Evolutionary conservation across 176 grass and related monocot species (phyloP), one percentile per base, ranked within the genome.

Genomic region (Aechmea fasciata): DNA sequence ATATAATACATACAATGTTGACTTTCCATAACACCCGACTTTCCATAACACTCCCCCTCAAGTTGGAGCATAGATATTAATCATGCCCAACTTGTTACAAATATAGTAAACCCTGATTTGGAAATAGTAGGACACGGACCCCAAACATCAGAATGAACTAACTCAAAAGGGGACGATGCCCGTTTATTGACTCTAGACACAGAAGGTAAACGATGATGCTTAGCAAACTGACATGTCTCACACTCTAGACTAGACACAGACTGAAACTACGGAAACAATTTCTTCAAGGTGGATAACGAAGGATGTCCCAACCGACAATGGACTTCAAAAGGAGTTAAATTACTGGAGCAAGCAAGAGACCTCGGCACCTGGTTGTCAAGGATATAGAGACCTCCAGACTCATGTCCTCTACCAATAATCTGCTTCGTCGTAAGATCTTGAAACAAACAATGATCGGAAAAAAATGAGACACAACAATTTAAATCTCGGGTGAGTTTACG

Each of bases 331-430:
- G 29, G 47, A 17, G 29, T n/a, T 13, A 49, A 1, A 49, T 11
- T 11, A 68, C 29, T 49, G 25, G 10, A 54, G 15, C 11, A 54
- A 54, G 10, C 52, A 54, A 54, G 2, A 15, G 10, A 54, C 15
- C 15, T 54, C 3, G 52, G 52, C 15, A 15, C n/a, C 13, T 7
- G n/a, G 12, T 1, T 1, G 25, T 67, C 12, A 47, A 18, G 15
- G 15, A 52, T 24, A 10, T 22, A 52, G 67, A 69, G 67, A 25
- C 49, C 49, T 25, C 19, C 12, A 23, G 4, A 69, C 12, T 23
- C 18, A 26, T 51, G n/a, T 2, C 49, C 10, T 69, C 24, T 52
- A 69, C 17, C 17, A 69, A 69, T 69, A 69, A 69, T 69, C 49
- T 26, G 8, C 10, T 69, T 69, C 49, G 11, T 69, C 67, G 13